A percentile compares a stretch with the other conserved stretches of the same genome.
Conservation (phyloP, 1,284 basidiomycete genomes). For the Cutaneotrichosporon sp. region DNA sequence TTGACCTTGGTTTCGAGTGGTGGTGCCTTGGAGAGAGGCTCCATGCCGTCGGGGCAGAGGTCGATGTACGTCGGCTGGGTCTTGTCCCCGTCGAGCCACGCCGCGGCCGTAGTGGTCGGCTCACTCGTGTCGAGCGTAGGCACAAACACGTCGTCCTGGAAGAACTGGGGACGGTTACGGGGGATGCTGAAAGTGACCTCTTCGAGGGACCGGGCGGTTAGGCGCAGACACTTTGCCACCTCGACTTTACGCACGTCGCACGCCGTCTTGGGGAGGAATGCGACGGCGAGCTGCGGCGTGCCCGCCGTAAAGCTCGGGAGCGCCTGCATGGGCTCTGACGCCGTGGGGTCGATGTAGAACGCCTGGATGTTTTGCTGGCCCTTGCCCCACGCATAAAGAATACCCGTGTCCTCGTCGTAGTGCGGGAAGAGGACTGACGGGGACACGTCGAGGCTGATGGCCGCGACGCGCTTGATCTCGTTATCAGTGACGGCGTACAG, state of each 20-base stretch:
- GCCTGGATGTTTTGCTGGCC: conserved; percentile 49
- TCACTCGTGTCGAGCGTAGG: conserved; percentile 39
- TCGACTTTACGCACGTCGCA: conserved; percentile 50
- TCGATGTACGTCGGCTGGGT: conserved; percentile 18
- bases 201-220: conserved; percentile 47
- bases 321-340: conserved; percentile 34
- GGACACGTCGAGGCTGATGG: conserved; percentile 48
- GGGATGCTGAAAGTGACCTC: conserved; percentile 50
- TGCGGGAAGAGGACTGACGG: conserved; percentile 50
- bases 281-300: conserved; percentile 45
- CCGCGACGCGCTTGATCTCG: conserved; percentile 28
- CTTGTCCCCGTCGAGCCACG: conserved; percentile 42
- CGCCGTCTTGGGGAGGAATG: conserved; percentile 46
- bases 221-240: conserved; percentile 42
- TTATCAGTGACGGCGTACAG: conserved; percentile 35
- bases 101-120: conserved; percentile 22
- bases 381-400: conserved; percentile 50
- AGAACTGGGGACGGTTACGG: conserved; percentile 49
- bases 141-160: conserved; percentile 53
- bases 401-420: conserved; percentile 50
- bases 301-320: conserved; percentile 43
- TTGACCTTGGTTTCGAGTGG: conserved; percentile 23
- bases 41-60: conserved; percentile 47
- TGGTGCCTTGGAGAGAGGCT: conserved; percentile 37
- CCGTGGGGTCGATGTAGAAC: conserved; percentile 43